Conservation (phyloP, 176 grass and related monocot genomes). For the Dendrocalamus sinicus region DNA sequence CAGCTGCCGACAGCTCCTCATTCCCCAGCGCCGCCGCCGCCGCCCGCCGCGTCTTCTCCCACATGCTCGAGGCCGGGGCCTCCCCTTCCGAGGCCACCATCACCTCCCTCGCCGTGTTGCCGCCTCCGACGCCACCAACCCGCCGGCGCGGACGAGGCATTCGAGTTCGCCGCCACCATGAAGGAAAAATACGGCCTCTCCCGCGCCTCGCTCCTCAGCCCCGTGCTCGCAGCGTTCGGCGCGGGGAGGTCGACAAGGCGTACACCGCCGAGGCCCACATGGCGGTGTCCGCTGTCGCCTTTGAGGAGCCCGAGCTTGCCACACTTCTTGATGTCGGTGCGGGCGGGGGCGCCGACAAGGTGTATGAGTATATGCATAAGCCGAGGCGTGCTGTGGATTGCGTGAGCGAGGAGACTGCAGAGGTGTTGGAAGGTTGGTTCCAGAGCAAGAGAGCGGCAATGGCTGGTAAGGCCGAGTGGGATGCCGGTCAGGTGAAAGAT, state of each 20-base stretch:
- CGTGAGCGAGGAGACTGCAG: conserved; percentile 40
- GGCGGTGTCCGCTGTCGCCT: conserved; percentile 54
- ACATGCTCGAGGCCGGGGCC: conserved; percentile 48
- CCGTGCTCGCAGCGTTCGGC: conserved; percentile 68
- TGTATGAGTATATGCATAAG: conserved; percentile 83
- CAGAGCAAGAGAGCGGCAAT: conserved; percentile 27
- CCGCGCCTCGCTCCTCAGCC: conserved; percentile 80
- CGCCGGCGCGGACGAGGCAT: conserved; percentile 61
- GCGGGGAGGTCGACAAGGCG: conserved; percentile 56
- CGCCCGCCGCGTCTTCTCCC: conserved; percentile 58
- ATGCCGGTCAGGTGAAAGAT: conserved; percentile 38
- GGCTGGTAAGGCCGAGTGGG: conserved; percentile 34
- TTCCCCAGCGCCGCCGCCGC: conserved; percentile 42
- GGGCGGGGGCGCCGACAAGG: conserved; percentile 54
- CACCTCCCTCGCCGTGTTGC: conserved; percentile 67
- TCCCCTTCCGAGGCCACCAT: conserved; percentile 77
- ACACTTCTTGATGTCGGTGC: conserved; percentile 63
- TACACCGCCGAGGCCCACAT: conserved; percentile 73
- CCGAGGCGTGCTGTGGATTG: conserved; percentile 52
- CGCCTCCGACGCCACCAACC: conserved; percentile 44
- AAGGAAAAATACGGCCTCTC: conserved; percentile 58
- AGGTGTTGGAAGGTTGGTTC: conserved; percentile 67
- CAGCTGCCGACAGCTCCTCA: conserved; percentile 40
- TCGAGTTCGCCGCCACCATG: conserved; percentile 69
- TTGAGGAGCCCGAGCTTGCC: conserved; percentile 69